These are phyloP conservation scores for Hyaloscypha finlandica DNA, from an alignment of 495 filamentous ascomycete genomes.

Conservation along the genomic window DNA sequence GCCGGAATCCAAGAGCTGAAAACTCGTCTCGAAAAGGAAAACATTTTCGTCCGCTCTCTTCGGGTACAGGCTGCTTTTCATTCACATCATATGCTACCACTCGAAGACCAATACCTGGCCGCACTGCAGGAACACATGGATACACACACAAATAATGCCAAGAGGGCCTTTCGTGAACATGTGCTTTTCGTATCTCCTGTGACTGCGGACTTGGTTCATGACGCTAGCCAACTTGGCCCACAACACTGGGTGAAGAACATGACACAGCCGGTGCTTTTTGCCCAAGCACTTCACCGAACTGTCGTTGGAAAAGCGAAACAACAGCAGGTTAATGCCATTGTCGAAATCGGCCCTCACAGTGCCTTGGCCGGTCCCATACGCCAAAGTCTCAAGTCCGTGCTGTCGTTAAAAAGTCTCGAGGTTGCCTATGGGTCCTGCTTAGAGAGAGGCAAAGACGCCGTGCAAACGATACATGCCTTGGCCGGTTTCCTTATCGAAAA, in stretches of 20 bases:
- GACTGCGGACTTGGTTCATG: no score
- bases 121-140: no score
- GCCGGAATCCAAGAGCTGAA: conserved; percentile 48
- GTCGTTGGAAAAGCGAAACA: conserved; percentile 37
- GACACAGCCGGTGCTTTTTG: conserved; percentile 50
- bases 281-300: conserved; percentile 34
- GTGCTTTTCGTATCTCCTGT: no score
- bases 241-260: conserved; percentile 57
- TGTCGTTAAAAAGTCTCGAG: no score
- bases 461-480: no score
- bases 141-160: no score
- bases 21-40: conserved; percentile 40
- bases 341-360: conserved; percentile 58
- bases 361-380: conserved; percentile 46
- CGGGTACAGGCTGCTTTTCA: conserved; percentile 63
- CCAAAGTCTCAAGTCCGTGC: no score
- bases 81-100: conserved; percentile 57
- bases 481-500: no score
- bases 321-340: conserved; percentile 25
- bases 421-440: no score
- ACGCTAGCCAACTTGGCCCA: no score
- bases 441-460: no score
- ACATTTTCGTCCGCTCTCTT: conserved; percentile 52
- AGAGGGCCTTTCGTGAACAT: no score
- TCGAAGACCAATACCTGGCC: conserved; percentile 38